These are phyloP conservation scores for Phascolomyces articulosus DNA, from an alignment of 371 early-diverging fungal species.

Conservation along the genomic window DNA sequence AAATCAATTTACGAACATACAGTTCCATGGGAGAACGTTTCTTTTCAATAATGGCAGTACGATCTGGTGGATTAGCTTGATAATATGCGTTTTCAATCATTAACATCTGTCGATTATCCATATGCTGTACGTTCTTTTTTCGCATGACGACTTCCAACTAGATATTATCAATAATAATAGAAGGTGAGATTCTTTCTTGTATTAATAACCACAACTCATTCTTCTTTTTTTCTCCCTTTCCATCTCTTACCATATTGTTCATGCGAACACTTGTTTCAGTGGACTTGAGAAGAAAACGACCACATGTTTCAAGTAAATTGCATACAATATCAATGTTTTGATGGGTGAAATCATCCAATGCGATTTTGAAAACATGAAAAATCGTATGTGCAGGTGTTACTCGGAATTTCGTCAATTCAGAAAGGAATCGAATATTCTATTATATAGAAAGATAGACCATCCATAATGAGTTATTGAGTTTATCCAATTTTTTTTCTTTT, in stretches of 20 bases:
- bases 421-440: conserved; percentile 83
- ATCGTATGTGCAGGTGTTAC: conserved; percentile 81
- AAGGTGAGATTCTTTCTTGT: neutral
- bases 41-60: conserved; percentile 60
- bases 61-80: conserved; percentile 87
- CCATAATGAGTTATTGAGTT: too few species aligned
- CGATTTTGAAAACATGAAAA: conserved; percentile 81
- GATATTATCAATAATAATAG: too few species aligned
- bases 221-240: neutral
- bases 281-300: conserved; percentile 81
- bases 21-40: conserved; percentile 77
- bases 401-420: conserved; percentile 92
- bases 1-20: conserved; percentile 86
- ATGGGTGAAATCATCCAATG: conserved; percentile 82
- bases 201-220: neutral
- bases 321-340: conserved; percentile 88
- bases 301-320: conserved; percentile 87
- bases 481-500: neutral
- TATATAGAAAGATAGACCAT: neutral
- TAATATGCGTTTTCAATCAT: conserved; percentile 96
- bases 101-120: conserved; percentile 82
- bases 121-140: conserved; percentile 80
- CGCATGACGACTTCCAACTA: conserved; percentile 86
- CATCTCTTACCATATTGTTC: conserved; percentile 56
- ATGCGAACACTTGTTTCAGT: conserved; percentile 73